A percentile compares a stretch with the other conserved stretches of the same genome.
phyloP scores from a whole-genome alignment of 441 rosid species.

The Mallotus repandus region DNA sequence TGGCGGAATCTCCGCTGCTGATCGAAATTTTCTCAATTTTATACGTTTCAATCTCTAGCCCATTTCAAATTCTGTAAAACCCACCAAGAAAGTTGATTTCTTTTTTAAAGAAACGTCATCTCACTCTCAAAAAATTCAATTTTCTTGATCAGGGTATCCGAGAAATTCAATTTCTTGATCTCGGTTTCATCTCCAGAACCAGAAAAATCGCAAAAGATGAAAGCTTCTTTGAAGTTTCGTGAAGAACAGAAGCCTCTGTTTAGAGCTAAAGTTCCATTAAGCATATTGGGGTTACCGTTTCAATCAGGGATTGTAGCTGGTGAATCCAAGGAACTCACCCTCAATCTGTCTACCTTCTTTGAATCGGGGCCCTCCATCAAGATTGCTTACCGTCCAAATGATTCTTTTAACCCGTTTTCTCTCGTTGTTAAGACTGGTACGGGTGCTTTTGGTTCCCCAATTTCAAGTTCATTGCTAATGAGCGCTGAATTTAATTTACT shows the following conservation, averaged over 20 bases:
- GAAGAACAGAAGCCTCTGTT: constrained; percentile 78
- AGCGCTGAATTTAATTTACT: constrained; percentile 82
- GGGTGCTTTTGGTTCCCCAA: constrained; percentile 76
- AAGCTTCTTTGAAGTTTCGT: constrained; percentile 86
- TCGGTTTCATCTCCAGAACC: background rate
- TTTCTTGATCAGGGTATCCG: background rate
- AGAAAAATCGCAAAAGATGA: constrained; percentile 37
- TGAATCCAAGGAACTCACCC: constrained; percentile 71
- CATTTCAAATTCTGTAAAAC: background rate
- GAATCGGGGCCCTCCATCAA: constrained; percentile 79
- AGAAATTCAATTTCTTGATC: background rate
- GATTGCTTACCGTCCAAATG: constrained; percentile 88
- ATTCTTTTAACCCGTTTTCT: constrained; percentile 75
- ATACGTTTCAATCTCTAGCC: background rate
- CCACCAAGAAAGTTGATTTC: background rate
- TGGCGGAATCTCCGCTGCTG: constrained; percentile 13
- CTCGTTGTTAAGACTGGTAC: constrained; percentile 73
- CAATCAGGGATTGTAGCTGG: constrained; percentile 86
- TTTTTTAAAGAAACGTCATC: background rate
- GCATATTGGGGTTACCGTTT: constrained; percentile 70
- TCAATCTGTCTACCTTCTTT: constrained; percentile 72
- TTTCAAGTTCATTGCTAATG: constrained; percentile 67
- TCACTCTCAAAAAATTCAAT: background rate
- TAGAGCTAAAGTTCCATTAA: constrained; percentile 77
- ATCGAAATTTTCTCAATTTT: background rate